Evolutionary conservation across 2,329 filamentous ascomycete species (phyloP).

Genomic region (Metarhizium brunneum): DNA sequence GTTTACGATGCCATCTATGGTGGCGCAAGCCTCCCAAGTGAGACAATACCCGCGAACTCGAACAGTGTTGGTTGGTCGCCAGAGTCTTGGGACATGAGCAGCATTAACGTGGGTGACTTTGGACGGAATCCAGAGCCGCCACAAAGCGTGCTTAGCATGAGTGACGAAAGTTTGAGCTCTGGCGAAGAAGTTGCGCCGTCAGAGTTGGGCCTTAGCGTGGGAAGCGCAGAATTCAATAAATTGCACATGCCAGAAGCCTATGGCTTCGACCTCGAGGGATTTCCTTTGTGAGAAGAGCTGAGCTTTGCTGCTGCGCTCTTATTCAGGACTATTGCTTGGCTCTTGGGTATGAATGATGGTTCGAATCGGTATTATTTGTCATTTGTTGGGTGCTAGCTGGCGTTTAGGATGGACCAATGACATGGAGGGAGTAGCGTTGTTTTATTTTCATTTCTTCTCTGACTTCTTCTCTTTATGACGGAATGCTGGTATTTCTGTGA

Average conservation of each 20-base stretch:
- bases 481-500: too few species aligned
- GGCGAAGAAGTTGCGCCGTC: slow-evolving; percentile 40
- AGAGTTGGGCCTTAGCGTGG: slow-evolving; percentile 35
- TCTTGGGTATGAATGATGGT: background rate
- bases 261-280: slow-evolving; percentile 1
- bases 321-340: background rate
- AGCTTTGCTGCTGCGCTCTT: background rate
- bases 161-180: slow-evolving; percentile 49
- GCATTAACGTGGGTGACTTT: slow-evolving; percentile 42
- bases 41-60: slow-evolving; percentile 32
- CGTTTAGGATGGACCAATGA: background rate
- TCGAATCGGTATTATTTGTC: too few species aligned
- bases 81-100: slow-evolving; percentile 45
- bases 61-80: slow-evolving; percentile 42
- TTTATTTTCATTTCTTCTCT: too few species aligned
- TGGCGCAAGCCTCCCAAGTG: slow-evolving; percentile 42
- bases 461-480: too few species aligned
- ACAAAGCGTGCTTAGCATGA: slow-evolving; percentile 46
- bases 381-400: background rate
- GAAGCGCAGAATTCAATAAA: slow-evolving; percentile 23
- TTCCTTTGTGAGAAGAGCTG: background rate
- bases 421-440: too few species aligned
- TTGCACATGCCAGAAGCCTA: slow-evolving; percentile 11
- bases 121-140: slow-evolving; percentile 30
- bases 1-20: slow-evolving; percentile 81